Percentiles rank a stretch among this genome's conserved stretches.
Conservation (phyloP, 441 rosid species). For the Gossypium davidsonii region DNA sequence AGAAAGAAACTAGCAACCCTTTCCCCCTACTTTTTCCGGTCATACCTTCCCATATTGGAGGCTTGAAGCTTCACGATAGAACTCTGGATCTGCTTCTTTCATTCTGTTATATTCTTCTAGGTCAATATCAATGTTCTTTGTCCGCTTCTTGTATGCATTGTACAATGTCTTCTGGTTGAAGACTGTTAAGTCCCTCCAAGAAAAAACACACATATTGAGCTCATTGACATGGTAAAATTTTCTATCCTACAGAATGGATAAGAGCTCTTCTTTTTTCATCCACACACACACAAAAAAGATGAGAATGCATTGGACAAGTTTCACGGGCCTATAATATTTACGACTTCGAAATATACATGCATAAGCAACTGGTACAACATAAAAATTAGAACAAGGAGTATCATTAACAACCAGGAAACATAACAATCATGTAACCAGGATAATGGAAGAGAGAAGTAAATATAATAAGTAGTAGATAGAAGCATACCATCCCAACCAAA, state of each 20-base stretch:
- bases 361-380: neutral
- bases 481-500: conserved; percentile 89
- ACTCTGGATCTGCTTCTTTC: conserved; percentile 97
- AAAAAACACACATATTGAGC: conserved; percentile 12
- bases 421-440: neutral
- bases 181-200: conserved; percentile 29
- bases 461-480: neutral
- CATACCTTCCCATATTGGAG: conserved; percentile 90
- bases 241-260: neutral
- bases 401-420: neutral
- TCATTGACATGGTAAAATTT: neutral
- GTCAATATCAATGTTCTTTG: conserved; percentile 65
- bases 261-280: no score
- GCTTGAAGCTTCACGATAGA: conserved; percentile 92
- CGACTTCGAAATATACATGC: neutral
- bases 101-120: conserved; percentile 79
- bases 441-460: neutral
- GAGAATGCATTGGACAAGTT: neutral
- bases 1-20: neutral
- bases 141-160: conserved; percentile 79
- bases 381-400: neutral
- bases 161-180: conserved; percentile 86
- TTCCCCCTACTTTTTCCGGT: neutral
- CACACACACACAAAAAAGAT: neutral
- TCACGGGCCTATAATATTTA: neutral